These are phyloP conservation scores for Pseudogymnoascus sp. DNA, from an alignment of 2,329 filamentous ascomycete genomes.

Conservation along the genomic window DNA sequence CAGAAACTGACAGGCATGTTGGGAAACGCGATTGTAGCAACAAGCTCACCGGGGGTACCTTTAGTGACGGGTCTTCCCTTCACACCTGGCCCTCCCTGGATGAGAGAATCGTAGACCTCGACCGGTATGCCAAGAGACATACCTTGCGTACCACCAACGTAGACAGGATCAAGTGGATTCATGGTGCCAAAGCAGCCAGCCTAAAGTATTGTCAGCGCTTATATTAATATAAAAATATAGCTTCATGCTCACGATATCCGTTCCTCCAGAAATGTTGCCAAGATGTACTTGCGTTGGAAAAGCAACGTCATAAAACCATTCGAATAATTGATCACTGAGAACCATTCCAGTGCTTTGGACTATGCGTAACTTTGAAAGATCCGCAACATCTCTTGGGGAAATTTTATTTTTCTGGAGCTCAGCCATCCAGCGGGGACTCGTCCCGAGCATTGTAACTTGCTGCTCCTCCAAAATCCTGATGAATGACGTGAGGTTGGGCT, in stretches of 20 bases:
- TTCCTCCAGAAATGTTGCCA: constrained; percentile 69
- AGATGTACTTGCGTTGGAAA: constrained; percentile 64
- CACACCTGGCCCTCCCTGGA: constrained; percentile 36
- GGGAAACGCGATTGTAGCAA: constrained; percentile 63
- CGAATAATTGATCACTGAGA: constrained; percentile 65
- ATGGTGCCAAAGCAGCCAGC: constrained; percentile 54
- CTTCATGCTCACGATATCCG: constrained; percentile 64
- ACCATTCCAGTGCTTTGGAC: constrained; percentile 71
- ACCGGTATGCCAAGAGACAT: constrained; percentile 46
- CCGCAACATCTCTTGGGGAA: constrained; percentile 47
- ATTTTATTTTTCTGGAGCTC: constrained; percentile 62
- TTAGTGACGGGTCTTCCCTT: constrained; percentile 36
- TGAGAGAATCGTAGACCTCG: constrained; percentile 56
- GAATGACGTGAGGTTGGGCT: constrained; percentile 58
- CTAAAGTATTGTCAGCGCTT: constrained; percentile 11
- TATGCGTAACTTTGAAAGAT: constrained; percentile 56
- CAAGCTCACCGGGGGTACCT: constrained; percentile 68
- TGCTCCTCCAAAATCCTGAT: constrained; percentile 56
- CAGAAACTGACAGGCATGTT: constrained; percentile 66
- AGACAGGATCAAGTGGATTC: constrained; percentile 63
- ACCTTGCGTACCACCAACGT: constrained; percentile 50
- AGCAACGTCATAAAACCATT: constrained; percentile 65
- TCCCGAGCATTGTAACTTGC: constrained; percentile 64
- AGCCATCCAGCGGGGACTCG: constrained; percentile 68
- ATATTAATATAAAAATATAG: too few relatives aligned